A percentile compares a stretch with the other conserved stretches of the same genome.
phyloP scores from a whole-genome alignment of 2,329 filamentous ascomycete genomes.

The Corynespora cassiicola region DNA sequence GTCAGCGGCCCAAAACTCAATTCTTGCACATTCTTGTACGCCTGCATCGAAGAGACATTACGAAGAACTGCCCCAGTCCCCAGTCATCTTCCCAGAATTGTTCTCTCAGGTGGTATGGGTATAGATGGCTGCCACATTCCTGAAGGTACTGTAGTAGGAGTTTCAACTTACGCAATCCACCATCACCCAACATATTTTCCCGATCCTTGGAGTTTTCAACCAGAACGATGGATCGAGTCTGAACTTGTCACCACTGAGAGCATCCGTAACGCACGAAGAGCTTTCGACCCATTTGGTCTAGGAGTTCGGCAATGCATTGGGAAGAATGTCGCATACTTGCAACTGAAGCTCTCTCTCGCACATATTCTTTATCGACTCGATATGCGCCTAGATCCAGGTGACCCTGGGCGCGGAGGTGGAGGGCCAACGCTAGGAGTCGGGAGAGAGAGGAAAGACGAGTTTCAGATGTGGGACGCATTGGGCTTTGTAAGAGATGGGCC shows the following conservation, averaged over 20 bases:
- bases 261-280: slow-evolving; percentile 58
- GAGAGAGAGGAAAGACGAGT: slow-evolving; percentile 55
- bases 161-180: slow-evolving; percentile 30
- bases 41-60: slow-evolving; percentile 41
- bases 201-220: slow-evolving; percentile 21
- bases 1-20: slow-evolving; percentile 14
- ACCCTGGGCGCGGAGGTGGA: slow-evolving; percentile 21
- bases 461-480: slow-evolving; percentile 74
- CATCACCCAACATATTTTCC: slow-evolving; percentile 22
- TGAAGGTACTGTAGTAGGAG: slow-evolving; percentile 27
- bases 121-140: slow-evolving; percentile 29
- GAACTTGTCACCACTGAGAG: neutral
- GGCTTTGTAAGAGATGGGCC: slow-evolving; percentile 74
- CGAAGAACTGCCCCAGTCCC: slow-evolving; percentile 33
- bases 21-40: slow-evolving; percentile 13
- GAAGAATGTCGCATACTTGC: slow-evolving; percentile 69
- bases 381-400: slow-evolving; percentile 40
- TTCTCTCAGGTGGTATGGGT: slow-evolving; percentile 29
- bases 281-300: slow-evolving; percentile 75
- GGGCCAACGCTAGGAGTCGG: slow-evolving; percentile 21
- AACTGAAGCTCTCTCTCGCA: slow-evolving; percentile 68
- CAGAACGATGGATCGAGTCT: slow-evolving; percentile 37
- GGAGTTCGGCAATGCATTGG: slow-evolving; percentile 69
- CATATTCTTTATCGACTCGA: slow-evolving; percentile 67
- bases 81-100: slow-evolving; percentile 31